phyloP scores from a whole-genome alignment of 805 yeast genomes.

The Lachancea sp. region DNA sequence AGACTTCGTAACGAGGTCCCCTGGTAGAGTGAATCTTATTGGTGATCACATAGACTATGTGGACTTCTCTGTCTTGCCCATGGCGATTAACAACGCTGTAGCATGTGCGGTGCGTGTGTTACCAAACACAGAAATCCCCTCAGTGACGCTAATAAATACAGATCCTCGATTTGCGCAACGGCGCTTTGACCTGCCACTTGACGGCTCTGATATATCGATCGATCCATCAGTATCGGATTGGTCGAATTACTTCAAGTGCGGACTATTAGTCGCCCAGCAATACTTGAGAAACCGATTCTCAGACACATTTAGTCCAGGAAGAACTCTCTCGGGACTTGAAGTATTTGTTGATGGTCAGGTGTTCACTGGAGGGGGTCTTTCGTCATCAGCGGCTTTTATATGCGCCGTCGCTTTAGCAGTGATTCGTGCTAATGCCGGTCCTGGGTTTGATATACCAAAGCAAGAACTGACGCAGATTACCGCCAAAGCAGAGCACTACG shows the following conservation, averaged over 20 bases:
- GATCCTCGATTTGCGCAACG: slow-evolving; percentile 33
- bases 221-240: slow-evolving; percentile 48
- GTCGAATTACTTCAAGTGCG: slow-evolving; percentile 67
- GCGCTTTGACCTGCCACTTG: slow-evolving; percentile 35
- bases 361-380: slow-evolving; percentile 67
- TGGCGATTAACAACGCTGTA: slow-evolving; percentile 64
- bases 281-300: slow-evolving; percentile 34
- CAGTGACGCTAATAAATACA: slow-evolving; percentile 33
- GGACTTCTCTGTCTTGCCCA: slow-evolving; percentile 60
- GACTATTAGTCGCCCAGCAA: slow-evolving; percentile 51
- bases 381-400: slow-evolving; percentile 68
- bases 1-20: slow-evolving; percentile 53
- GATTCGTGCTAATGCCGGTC: slow-evolving; percentile 45
- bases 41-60: slow-evolving; percentile 74
- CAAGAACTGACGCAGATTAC: slow-evolving; percentile 52
- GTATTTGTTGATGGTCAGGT: slow-evolving; percentile 56
- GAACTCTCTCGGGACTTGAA: slow-evolving; percentile 41
- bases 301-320: slow-evolving; percentile 22
- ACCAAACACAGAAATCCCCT: slow-evolving; percentile 18
- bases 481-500: slow-evolving; percentile 59
- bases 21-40: slow-evolving; percentile 70
- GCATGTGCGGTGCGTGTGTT: slow-evolving; percentile 43
- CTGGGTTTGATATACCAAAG: slow-evolving; percentile 36
- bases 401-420: slow-evolving; percentile 56
- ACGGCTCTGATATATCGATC: slow-evolving; percentile 39